Percentiles rank a stretch among this genome's conserved stretches.
Conservation (phyloP, 768 basidiomycete genomes). For the Amanita fuliginea region DNA sequence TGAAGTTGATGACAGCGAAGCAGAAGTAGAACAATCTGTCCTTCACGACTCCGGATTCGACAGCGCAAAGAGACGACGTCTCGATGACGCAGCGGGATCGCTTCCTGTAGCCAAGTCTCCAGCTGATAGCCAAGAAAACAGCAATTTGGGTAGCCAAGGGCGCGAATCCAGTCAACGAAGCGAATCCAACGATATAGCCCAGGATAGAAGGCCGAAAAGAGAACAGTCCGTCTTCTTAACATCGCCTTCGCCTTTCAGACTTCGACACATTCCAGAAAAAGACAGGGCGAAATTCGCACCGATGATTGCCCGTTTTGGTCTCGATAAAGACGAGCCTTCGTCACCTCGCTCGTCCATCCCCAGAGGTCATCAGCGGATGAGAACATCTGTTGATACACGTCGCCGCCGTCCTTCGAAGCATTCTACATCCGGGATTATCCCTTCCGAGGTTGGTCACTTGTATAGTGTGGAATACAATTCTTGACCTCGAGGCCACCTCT, state of each 20-base stretch:
- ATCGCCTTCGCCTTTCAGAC: neutral
- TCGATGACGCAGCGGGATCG: neutral
- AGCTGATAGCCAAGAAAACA: neutral
- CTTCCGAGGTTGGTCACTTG: neutral
- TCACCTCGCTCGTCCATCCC: neutral
- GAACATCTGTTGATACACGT: neutral
- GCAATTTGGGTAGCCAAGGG: neutral
- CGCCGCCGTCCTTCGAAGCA: neutral
- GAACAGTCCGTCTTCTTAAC: neutral
- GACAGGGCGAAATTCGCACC: neutral
- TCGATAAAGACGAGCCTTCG: neutral
- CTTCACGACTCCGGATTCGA: neutral
- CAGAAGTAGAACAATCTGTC: constrained; percentile 9
- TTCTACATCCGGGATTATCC: neutral
- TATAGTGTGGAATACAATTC: neutral
- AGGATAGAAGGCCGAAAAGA: neutral
- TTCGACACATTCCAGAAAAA: neutral
- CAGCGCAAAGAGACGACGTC: neutral
- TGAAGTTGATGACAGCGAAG: constrained; percentile 7
- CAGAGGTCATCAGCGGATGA: neutral
- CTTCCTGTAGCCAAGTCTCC: neutral
- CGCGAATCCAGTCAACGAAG: neutral
- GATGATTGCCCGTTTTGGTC: neutral
- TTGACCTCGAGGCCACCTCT: neutral
- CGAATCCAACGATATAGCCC: neutral